Evolutionary conservation across 139 green algal species (phyloP).

Genomic region (Coelastrella sp.): DNA sequence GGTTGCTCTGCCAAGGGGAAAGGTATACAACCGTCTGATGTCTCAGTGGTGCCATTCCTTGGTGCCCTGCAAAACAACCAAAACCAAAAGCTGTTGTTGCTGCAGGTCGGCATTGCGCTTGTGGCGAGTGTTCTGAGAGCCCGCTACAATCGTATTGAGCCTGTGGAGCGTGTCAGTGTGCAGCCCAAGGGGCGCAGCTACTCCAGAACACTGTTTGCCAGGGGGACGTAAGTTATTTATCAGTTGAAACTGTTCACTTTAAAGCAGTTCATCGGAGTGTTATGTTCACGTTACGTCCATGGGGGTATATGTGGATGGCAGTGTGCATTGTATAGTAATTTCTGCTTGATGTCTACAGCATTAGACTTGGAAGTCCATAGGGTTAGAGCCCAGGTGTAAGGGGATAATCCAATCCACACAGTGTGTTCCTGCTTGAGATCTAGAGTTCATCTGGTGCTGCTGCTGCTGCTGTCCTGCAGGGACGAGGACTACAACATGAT

Average conservation of each 20-base stretch:
- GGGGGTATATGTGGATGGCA: too few species aligned
- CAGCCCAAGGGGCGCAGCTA: slow-evolving; percentile 70
- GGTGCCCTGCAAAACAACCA: too few species aligned
- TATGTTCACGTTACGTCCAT: not conserved
- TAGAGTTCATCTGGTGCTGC: not conserved
- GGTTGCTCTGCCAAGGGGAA: not conserved
- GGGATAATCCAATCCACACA: too few species aligned
- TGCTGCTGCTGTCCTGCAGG: not conserved
- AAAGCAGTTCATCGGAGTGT: too few species aligned
- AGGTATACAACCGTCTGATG: not conserved
- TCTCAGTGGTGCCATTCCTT: not conserved
- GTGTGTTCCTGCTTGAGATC: too few species aligned
- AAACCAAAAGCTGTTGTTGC: too few species aligned
- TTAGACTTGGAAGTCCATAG: too few species aligned
- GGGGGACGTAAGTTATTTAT: slow-evolving; percentile 50
- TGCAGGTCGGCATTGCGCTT: slow-evolving; percentile 70
- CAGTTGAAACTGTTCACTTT: not conserved
- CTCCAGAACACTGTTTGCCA: slow-evolving; percentile 78
- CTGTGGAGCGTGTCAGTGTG: slow-evolving; percentile 83
- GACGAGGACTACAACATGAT: slow-evolving; percentile 88
- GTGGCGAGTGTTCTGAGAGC: slow-evolving; percentile 77
- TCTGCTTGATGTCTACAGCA: too few species aligned
- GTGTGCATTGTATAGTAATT: too few species aligned
- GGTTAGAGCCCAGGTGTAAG: too few species aligned
- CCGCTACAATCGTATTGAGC: slow-evolving; percentile 65